phyloP scores from a whole-genome alignment of 495 filamentous ascomycete genomes.

The Neurospora sp. region DNA sequence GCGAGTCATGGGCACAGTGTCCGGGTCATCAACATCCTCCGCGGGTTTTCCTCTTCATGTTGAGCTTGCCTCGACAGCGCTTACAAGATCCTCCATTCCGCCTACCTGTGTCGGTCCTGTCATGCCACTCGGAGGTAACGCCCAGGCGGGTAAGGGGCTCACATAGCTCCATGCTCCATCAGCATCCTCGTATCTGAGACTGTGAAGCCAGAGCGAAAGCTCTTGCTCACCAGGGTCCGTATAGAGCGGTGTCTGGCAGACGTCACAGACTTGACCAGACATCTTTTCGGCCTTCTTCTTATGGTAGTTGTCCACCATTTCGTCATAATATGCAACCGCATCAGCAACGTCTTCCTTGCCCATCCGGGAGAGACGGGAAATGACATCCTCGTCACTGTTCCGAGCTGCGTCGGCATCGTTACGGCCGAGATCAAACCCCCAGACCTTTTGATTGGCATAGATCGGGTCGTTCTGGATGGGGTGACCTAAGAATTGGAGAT shows the following conservation, averaged over 20 bases:
- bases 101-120: slow-evolving; percentile 51
- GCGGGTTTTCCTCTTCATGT: background rate
- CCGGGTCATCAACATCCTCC: background rate
- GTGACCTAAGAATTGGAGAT: slow-evolving; percentile 88
- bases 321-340: slow-evolving; percentile 86
- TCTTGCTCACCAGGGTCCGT: slow-evolving; percentile 85
- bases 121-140: slow-evolving; percentile 57
- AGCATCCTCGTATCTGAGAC: slow-evolving; percentile 72
- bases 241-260: slow-evolving; percentile 83
- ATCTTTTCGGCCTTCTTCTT: slow-evolving; percentile 84
- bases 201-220: slow-evolving; percentile 87
- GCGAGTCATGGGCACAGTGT: background rate
- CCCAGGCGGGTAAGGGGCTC: slow-evolving; percentile 79
- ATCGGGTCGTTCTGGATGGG: slow-evolving; percentile 97
- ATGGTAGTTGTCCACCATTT: slow-evolving; percentile 78
- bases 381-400: slow-evolving; percentile 78
- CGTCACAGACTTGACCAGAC: slow-evolving; percentile 68
- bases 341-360: slow-evolving; percentile 86
- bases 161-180: slow-evolving; percentile 78
- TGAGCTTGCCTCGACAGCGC: slow-evolving; percentile 26
- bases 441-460: slow-evolving; percentile 87
- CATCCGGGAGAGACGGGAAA: slow-evolving; percentile 76
- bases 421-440: slow-evolving; percentile 67
- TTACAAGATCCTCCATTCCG: slow-evolving; percentile 41
- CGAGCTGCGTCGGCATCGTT: slow-evolving; percentile 52